These are phyloP conservation scores for Aureoboletus auriporus DNA, from an alignment of 768 basidiomycete genomes.

Conservation along the genomic window DNA sequence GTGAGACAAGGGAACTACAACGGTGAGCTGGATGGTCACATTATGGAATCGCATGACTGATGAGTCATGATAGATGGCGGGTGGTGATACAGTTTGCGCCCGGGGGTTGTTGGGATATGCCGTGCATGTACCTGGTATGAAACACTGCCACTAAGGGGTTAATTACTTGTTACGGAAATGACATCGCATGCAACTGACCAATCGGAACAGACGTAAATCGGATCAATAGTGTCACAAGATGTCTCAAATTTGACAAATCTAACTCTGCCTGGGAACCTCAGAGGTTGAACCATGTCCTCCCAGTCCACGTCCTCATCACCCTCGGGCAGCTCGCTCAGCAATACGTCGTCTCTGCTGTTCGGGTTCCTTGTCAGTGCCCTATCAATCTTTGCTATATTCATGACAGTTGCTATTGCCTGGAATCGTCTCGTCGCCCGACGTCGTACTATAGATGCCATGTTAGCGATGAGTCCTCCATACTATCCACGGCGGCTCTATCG, in stretches of 20 bases:
- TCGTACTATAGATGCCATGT: conserved; percentile 22
- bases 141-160: conserved; percentile 2
- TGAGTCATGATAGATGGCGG: conserved; percentile 13
- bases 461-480: neutral
- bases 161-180: conserved; percentile 2
- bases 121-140: neutral
- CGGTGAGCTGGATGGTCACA: conserved; percentile 8
- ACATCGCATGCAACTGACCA: conserved; percentile 9
- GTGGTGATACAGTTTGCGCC: conserved; percentile 21
- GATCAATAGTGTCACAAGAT: neutral
- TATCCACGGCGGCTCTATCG: conserved; percentile 5
- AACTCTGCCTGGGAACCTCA: conserved; percentile 14
- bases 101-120: neutral
- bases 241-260: neutral
- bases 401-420: conserved; percentile 28
- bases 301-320: conserved; percentile 2
- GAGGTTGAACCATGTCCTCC: conserved; percentile 20
- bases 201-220: conserved; percentile 10
- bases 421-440: conserved; percentile 31
- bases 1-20: conserved; percentile 16
- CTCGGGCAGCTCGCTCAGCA: neutral
- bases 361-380: conserved; percentile 31
- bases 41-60: neutral
- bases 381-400: conserved; percentile 29
- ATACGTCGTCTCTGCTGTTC: conserved; percentile 27